These are phyloP conservation scores for Tulasnella sp. DNA, from an alignment of 768 basidiomycete species.

Conservation along the genomic window DNA sequence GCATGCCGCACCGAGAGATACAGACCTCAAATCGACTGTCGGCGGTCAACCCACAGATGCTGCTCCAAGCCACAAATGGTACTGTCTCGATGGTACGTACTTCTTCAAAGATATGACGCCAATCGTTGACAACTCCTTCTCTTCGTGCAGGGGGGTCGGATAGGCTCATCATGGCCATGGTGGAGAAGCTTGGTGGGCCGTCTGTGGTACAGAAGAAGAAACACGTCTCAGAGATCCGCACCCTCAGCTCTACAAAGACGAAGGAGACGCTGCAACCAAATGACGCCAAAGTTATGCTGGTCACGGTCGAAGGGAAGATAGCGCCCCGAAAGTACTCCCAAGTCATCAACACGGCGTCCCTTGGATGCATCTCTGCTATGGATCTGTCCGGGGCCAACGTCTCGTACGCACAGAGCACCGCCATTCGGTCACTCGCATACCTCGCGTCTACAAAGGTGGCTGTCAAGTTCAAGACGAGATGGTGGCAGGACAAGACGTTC, in stretches of 20 bases:
- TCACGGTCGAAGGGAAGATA: background rate
- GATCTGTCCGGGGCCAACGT: constrained; percentile 20
- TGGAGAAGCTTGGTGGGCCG: background rate
- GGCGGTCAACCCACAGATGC: too few relatives aligned
- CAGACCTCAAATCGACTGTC: too few relatives aligned
- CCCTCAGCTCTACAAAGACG: too few relatives aligned
- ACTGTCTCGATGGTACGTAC: background rate
- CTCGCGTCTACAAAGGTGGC: constrained; percentile 34
- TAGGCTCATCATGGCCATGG: background rate
- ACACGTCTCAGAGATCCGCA: too few relatives aligned
- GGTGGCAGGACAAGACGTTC: constrained; percentile 34
- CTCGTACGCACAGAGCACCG: constrained; percentile 23
- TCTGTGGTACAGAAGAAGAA: too few relatives aligned
- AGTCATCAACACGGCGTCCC: constrained; percentile 36
- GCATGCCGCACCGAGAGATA: too few relatives aligned
- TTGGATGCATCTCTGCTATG: constrained; percentile 30
- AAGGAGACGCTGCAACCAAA: too few relatives aligned
- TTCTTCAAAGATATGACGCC: too few relatives aligned
- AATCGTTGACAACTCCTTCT: too few relatives aligned
- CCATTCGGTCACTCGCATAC: constrained; percentile 33
- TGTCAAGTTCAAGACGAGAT: constrained; percentile 34
- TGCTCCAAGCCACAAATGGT: background rate
- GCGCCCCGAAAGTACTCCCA: constrained; percentile 26
- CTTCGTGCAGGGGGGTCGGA: too few relatives aligned
- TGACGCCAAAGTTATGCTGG: too few relatives aligned